A percentile compares a stretch with the other conserved stretches of the same genome.
phyloP scores from a whole-genome alignment of 108 stramenopile genomes.

The Epithemia pelagica region DNA sequence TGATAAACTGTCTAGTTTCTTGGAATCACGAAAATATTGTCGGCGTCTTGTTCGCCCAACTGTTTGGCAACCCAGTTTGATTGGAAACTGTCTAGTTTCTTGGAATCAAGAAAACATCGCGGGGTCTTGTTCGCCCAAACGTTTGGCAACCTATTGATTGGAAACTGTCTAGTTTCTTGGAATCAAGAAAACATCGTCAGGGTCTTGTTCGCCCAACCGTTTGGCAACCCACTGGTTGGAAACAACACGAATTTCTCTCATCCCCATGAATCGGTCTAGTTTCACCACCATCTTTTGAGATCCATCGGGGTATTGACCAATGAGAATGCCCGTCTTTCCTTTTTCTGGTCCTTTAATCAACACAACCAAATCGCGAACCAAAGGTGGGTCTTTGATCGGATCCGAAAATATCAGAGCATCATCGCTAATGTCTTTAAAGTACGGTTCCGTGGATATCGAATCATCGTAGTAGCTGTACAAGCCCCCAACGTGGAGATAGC shows the following conservation, averaged over 20 bases:
- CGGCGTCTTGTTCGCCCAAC: constrained; percentile 80
- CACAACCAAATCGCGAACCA: constrained; percentile 74
- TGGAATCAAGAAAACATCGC: constrained; percentile 79
- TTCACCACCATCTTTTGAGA: constrained; percentile 62
- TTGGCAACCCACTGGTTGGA: constrained; percentile 68
- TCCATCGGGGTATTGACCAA: constrained; percentile 72
- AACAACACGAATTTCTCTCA: constrained; percentile 75
- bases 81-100: constrained; percentile 70
- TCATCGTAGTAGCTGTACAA: constrained; percentile 79
- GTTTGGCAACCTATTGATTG: constrained; percentile 63
- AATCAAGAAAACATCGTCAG: constrained; percentile 83
- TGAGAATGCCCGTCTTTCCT: constrained; percentile 80
- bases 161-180: constrained; percentile 60
- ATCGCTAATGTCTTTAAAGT: constrained; percentile 50
- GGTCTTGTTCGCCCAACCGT: constrained; percentile 79
- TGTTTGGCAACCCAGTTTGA: constrained; percentile 72
- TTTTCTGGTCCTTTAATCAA: constrained; percentile 72
- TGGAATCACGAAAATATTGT: constrained; percentile 79
- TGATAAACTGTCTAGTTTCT: no score
- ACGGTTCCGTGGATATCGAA: constrained; percentile 54
- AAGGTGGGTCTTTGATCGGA: constrained; percentile 71
- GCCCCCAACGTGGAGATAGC: constrained; percentile 74
- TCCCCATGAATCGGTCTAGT: constrained; percentile 65
- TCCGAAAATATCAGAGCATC: constrained; percentile 64
- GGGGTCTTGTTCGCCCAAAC: constrained; percentile 81